Percentiles rank a stretch among this genome's conserved stretches.
These are phyloP conservation scores for Triticum urartu DNA, from an alignment of 176 grass and related monocot species.

Conservation along the genomic window DNA sequence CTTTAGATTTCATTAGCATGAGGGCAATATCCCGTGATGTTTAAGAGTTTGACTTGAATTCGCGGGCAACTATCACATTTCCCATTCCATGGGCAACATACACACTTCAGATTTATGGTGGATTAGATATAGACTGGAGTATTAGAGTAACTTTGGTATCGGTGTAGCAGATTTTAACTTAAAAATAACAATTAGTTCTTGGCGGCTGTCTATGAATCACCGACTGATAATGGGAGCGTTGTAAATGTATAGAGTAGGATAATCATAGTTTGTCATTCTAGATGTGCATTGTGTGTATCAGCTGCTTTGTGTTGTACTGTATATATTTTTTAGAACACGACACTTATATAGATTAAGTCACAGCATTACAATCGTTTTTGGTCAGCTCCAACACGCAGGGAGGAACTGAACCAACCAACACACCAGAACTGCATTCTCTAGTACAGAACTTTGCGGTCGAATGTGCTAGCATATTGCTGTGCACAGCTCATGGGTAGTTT, in stretches of 20 bases:
- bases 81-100: not conserved
- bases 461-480: too few species aligned
- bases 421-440: too few species aligned
- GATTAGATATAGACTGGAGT: not conserved
- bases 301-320: not conserved
- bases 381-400: too few species aligned
- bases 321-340: not conserved
- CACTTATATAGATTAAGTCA: too few species aligned
- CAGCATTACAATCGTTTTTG: too few species aligned
- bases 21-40: not conserved
- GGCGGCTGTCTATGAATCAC: not conserved
- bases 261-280: not conserved
- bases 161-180: not conserved
- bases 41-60: not conserved
- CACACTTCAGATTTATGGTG: not conserved
- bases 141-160: not conserved
- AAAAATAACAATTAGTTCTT: not conserved
- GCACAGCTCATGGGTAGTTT: not conserved
- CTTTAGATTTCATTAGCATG: not conserved
- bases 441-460: too few species aligned
- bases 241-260: not conserved
- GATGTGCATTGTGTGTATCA: not conserved
- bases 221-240: not conserved
- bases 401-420: too few species aligned
- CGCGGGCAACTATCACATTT: not conserved